Conservation (phyloP, 768 basidiomycete species). For the Tylopilus rubrobrunneus region DNA sequence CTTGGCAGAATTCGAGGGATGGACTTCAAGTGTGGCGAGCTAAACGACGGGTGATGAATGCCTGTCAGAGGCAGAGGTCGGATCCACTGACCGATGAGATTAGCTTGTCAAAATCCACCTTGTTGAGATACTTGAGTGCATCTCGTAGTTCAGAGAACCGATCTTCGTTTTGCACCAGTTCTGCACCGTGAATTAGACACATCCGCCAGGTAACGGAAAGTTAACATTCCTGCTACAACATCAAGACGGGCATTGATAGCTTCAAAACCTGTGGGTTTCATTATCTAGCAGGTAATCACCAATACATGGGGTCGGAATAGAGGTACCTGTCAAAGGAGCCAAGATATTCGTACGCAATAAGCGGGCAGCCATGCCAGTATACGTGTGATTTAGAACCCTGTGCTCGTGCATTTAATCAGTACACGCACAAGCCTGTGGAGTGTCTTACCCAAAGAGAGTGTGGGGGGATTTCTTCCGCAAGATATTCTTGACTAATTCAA, state of each 20-base stretch:
- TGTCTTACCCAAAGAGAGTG: slow-evolving; percentile 71
- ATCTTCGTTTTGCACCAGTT: slow-evolving; percentile 75
- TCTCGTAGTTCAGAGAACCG: slow-evolving; percentile 63
- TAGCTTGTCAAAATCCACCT: slow-evolving; percentile 86
- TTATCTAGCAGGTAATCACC: not conserved
- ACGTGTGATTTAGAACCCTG: slow-evolving; percentile 76
- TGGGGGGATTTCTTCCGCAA: slow-evolving; percentile 61
- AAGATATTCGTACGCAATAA: slow-evolving; percentile 77
- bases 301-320: not conserved
- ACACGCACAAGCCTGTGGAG: not conserved
- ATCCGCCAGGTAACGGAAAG: not conserved
- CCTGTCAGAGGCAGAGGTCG: not conserved
- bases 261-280: slow-evolving; percentile 24
- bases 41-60: slow-evolving; percentile 23
- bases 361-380: slow-evolving; percentile 86
- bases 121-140: slow-evolving; percentile 67
- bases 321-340: slow-evolving; percentile 70
- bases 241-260: slow-evolving; percentile 81
- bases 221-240: slow-evolving; percentile 67
- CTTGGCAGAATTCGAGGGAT: slow-evolving; percentile 51
- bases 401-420: not conserved
- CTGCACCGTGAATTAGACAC: slow-evolving; percentile 33
- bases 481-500: slow-evolving; percentile 85
- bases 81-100: slow-evolving; percentile 54
- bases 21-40: slow-evolving; percentile 65